These are phyloP conservation scores for Rhododendron ferrugineum DNA, from an alignment of 148 eudicot genomes.

Conservation along the genomic window DNA sequence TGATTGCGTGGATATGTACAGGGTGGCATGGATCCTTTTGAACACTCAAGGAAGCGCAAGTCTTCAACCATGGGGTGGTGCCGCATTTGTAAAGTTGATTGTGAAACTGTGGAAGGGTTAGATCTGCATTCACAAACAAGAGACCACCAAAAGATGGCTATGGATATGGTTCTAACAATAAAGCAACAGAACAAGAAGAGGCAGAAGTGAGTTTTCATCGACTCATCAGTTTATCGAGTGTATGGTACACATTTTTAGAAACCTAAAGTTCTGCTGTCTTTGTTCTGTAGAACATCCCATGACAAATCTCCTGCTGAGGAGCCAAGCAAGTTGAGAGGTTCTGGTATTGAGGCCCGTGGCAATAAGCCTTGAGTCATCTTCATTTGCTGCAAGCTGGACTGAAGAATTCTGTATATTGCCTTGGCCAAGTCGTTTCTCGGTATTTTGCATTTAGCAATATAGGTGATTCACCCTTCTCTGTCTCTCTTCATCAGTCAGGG, in stretches of 20 bases:
- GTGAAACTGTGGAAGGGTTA: constrained; percentile 86
- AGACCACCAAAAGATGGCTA: constrained; percentile 77
- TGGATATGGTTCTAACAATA: constrained; percentile 73
- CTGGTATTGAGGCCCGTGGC: constrained; percentile 46
- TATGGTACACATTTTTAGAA: constrained; percentile 1
- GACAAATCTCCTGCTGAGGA: constrained; percentile 46
- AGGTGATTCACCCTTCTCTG: constrained; percentile 50
- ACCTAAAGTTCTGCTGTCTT: background rate
- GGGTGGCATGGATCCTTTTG: constrained; percentile 72
- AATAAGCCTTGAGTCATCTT: constrained; percentile 36
- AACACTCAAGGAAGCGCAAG: constrained; percentile 53
- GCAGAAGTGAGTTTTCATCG: constrained; percentile 49
- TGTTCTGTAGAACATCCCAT: constrained; percentile 41
- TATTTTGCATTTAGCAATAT: constrained; percentile 38
- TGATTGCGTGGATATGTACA: constrained; percentile 21
- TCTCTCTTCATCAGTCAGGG: constrained; percentile 39
- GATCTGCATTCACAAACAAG: constrained; percentile 90
- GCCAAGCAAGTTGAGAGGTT: constrained; percentile 46
- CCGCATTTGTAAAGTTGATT: constrained; percentile 84
- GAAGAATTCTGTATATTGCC: constrained; percentile 12
- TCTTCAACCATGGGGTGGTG: constrained; percentile 71
- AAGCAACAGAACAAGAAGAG: constrained; percentile 69
- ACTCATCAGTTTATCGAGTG: constrained; percentile 1
- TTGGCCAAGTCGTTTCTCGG: constrained; percentile 24
- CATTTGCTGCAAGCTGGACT: constrained; percentile 13